Conservation (phyloP, 257 asterid species). For the Nicotiana otophora region DNA sequence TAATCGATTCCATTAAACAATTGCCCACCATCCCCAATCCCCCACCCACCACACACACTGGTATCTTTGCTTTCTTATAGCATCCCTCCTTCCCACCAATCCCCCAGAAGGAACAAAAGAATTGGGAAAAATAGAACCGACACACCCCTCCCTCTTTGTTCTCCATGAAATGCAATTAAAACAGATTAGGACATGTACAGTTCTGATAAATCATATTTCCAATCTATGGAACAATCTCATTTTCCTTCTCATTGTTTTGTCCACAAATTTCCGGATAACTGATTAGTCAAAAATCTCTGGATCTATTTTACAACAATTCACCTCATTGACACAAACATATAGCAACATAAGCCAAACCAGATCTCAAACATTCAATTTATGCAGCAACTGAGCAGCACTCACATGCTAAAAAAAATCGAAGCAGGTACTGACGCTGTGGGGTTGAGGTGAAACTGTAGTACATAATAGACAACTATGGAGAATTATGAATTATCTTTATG, state of each 20-base stretch:
- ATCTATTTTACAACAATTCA: not conserved
- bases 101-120: not conserved
- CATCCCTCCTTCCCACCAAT: not conserved
- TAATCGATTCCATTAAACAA: not conserved
- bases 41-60: not conserved
- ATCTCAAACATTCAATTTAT: no score
- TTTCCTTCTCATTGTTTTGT: not conserved
- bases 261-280: not conserved
- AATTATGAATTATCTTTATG: no score
- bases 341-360: not conserved
- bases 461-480: no score
- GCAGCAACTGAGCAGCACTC: no score
- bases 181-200: not conserved
- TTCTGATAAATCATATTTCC: not conserved
- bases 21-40: not conserved
- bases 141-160: not conserved
- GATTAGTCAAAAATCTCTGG: not conserved
- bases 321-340: not conserved
- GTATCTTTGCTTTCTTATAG: not conserved
- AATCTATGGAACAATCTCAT: not conserved
- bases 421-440: no score
- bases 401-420: no score
- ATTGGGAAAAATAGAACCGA: not conserved
- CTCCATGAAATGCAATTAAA: not conserved
- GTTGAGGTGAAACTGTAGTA: no score